Evolutionary conservation across 805 yeast species (phyloP).

Genomic region (Saturnispora galanensis): DNA sequence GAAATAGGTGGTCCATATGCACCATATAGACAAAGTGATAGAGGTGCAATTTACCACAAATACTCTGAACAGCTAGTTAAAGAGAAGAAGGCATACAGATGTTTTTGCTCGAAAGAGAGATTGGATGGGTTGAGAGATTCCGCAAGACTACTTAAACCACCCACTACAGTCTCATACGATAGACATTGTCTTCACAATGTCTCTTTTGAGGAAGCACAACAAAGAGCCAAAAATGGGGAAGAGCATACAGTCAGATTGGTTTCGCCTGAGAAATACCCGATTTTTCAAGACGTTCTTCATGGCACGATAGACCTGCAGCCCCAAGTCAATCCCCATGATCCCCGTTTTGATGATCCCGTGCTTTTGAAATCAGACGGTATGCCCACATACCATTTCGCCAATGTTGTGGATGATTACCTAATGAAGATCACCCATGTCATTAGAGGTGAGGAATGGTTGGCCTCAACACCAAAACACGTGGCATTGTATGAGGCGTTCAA

Average conservation of each 20-base stretch:
- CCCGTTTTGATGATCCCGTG: conserved; percentile 83
- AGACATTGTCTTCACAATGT: conserved; percentile 54
- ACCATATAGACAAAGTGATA: conserved; percentile 81
- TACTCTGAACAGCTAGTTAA: conserved; percentile 49
- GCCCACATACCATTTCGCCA: conserved; percentile 96
- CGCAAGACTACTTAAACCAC: conserved; percentile 70
- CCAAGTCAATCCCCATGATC: conserved; percentile 58
- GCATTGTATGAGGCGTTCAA: conserved; percentile 80
- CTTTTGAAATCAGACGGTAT: conserved; percentile 85
- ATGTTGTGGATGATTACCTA: conserved; percentile 86
- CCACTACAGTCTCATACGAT: conserved; percentile 88
- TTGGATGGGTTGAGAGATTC: conserved; percentile 56
- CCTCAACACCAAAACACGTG: conserved; percentile 90
- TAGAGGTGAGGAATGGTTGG: conserved; percentile 96
- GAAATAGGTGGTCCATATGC: conserved; percentile 65
- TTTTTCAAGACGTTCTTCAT: conserved; percentile 64
- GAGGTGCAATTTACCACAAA: conserved; percentile 54
- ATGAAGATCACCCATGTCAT: conserved; percentile 92
- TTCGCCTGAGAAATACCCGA: conserved; percentile 63
- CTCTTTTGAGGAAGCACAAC: conserved; percentile 32
- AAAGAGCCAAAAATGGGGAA: conserved; percentile 27
- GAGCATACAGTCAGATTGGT: conserved; percentile 60
- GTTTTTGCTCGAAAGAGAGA: conserved; percentile 79
- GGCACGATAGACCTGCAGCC: conserved; percentile 72
- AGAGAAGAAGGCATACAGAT: conserved; percentile 70